Conservation (phyloP, 2,329 filamentous ascomycete species). For the Lachnellula cervina region DNA sequence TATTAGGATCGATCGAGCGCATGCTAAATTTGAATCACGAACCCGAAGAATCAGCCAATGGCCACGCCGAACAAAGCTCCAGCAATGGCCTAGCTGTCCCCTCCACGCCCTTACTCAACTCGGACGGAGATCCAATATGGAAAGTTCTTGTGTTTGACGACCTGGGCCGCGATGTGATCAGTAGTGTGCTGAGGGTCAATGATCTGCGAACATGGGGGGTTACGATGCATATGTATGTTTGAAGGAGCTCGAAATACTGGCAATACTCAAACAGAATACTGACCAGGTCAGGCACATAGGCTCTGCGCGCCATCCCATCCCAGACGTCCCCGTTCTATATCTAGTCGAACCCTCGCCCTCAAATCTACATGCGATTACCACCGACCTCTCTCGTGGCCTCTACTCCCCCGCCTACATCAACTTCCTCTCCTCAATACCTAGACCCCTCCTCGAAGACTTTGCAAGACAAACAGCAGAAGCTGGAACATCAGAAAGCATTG, state of each 20-base stretch:
- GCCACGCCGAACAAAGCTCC: conserved; percentile 57
- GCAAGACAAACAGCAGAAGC: conserved; percentile 79
- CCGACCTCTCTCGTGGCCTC: conserved; percentile 77
- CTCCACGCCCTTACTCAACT: conserved; percentile 74
- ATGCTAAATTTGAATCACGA: conserved; percentile 90
- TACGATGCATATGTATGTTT: conserved; percentile 81
- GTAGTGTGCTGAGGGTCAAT: conserved; percentile 89
- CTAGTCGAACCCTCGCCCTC: conserved; percentile 81
- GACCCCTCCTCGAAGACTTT: conserved; percentile 90
- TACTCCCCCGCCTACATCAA: conserved; percentile 96
- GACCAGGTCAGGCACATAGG: conserved; percentile 64
- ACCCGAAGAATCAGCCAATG: conserved; percentile 47
- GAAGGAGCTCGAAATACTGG: background rate
- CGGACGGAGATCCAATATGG: conserved; percentile 92
- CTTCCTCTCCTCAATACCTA: conserved; percentile 88
- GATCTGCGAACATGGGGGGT: conserved; percentile 92
- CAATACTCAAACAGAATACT: conserved; percentile 14
- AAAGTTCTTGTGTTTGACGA: conserved; percentile 96
- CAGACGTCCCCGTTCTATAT: conserved; percentile 94
- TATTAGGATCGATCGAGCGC: conserved; percentile 80
- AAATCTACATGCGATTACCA: conserved; percentile 79
- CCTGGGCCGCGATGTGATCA: conserved; percentile 87
- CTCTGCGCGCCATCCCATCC: conserved; percentile 79
- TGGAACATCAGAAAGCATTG: conserved; percentile 81
- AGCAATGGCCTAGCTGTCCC: conserved; percentile 60